A percentile compares a stretch with the other conserved stretches of the same genome.
Conservation (phyloP, 345 rosid species). For the Erysimum cheiranthoides region DNA sequence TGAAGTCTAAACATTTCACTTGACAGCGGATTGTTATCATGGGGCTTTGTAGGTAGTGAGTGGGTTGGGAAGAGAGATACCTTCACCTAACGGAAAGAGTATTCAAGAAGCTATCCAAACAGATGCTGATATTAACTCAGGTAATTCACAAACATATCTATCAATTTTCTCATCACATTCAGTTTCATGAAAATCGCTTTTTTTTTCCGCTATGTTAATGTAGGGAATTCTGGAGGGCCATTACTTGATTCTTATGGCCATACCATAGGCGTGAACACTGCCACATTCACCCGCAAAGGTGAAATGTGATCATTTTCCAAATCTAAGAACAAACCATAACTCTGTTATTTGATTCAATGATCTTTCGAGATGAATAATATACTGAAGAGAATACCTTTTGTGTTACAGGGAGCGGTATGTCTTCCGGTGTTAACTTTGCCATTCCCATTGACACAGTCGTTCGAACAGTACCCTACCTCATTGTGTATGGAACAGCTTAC, state of each 20-base stretch:
- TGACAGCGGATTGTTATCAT: not conserved
- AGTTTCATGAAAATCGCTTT: not conserved
- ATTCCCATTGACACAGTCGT: conserved; percentile 78
- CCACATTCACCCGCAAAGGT: conserved; percentile 92
- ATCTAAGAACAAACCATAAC: not conserved
- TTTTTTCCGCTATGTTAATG: not conserved
- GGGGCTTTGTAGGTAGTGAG: conserved; percentile 70
- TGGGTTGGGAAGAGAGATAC: conserved; percentile 88
- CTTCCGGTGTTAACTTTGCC: conserved; percentile 87
- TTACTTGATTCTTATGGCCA: conserved; percentile 78
- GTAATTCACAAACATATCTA: conserved; percentile 36
- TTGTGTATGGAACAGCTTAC: conserved; percentile 84
- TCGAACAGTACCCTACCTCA: conserved; percentile 72
- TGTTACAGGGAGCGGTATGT: conserved; percentile 73
- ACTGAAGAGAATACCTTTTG: not conserved
- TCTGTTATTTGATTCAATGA: not conserved
- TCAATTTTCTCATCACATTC: not conserved
- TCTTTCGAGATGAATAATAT: not conserved
- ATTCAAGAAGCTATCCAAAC: conserved; percentile 88
- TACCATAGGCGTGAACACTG: conserved; percentile 87
- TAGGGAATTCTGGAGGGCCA: conserved; percentile 88
- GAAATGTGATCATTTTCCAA: not conserved
- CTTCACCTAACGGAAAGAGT: conserved; percentile 83
- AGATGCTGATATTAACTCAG: conserved; percentile 86
- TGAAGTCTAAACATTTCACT: not conserved